Evolutionary conservation across 352 stramenopile species (phyloP).

Genomic region (Globisporangium nunn): DNA sequence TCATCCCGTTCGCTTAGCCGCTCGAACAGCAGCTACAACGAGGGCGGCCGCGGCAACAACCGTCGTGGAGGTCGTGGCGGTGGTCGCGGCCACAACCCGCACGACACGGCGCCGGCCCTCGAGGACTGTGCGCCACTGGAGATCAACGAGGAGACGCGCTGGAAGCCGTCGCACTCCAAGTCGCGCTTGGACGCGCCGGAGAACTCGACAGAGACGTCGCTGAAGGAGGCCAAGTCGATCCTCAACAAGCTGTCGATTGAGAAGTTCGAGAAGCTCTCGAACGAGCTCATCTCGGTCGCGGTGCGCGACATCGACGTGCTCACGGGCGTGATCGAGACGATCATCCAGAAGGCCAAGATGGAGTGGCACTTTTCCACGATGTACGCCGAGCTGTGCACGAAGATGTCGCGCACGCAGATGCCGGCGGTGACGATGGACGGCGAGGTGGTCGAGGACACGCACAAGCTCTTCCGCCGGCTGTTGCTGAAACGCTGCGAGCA

Average conservation of each 20-base stretch:
- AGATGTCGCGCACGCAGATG: constrained; percentile 86
- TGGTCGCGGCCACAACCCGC: constrained; percentile 29
- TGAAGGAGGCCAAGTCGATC: constrained; percentile 89
- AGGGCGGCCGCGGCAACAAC: constrained; percentile 28
- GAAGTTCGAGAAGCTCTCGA: constrained; percentile 94
- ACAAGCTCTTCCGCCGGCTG: constrained; percentile 93
- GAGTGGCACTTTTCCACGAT: constrained; percentile 96
- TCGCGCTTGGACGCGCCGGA: constrained; percentile 37
- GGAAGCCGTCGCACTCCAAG: constrained; percentile 70
- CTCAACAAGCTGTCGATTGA: constrained; percentile 97
- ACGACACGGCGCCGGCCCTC: constrained; percentile 44
- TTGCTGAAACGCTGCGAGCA: constrained; percentile 91
- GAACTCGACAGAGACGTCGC: constrained; percentile 55
- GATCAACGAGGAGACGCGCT: constrained; percentile 81
- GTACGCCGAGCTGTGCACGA: constrained; percentile 93
- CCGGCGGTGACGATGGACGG: constrained; percentile 61
- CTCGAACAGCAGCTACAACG: constrained; percentile 35
- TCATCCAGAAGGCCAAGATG: constrained; percentile 94
- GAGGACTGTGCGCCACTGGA: constrained; percentile 59
- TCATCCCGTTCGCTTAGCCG: constrained; percentile 37
- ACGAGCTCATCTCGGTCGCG: constrained; percentile 87
- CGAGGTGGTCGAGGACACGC: constrained; percentile 52
- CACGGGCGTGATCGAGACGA: constrained; percentile 87
- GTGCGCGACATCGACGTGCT: constrained; percentile 80
- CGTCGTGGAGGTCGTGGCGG: constrained; percentile 36